Evolutionary conservation across 768 basidiomycete genomes (phyloP).

Genomic region (Xanthoconium purpureum): DNA sequence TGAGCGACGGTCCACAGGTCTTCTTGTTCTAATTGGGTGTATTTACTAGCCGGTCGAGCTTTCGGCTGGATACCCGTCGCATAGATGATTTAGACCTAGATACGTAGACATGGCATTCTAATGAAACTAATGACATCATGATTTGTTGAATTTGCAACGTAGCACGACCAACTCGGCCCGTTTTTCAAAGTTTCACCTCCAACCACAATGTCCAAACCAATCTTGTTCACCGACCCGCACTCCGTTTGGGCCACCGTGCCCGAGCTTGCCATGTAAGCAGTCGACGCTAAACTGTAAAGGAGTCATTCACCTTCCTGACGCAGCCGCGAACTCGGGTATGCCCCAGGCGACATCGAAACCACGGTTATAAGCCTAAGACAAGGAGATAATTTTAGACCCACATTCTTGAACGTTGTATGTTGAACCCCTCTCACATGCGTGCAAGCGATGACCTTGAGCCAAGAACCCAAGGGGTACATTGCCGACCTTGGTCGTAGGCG

Average conservation of each 20-base stretch:
- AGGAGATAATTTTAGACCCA: slow-evolving; percentile 48
- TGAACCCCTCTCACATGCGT: background rate
- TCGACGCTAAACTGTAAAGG: too few relatives aligned
- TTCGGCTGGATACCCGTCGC: slow-evolving; percentile 3
- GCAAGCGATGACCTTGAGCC: background rate
- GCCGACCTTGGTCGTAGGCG: slow-evolving; percentile 39
- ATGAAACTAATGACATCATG: background rate
- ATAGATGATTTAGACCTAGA: slow-evolving; percentile 7
- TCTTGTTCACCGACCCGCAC: slow-evolving; percentile 35
- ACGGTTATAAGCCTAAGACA: slow-evolving; percentile 41
- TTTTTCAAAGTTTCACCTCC: too few relatives aligned
- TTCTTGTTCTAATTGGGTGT: slow-evolving; percentile 36
- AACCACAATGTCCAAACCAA: slow-evolving; percentile 17
- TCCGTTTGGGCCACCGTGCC: slow-evolving; percentile 43
- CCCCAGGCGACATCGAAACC: slow-evolving; percentile 33
- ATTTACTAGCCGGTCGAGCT: background rate
- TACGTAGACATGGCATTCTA: background rate
- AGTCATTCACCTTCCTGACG: background rate
- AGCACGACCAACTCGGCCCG: background rate
- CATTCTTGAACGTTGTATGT: slow-evolving; percentile 41
- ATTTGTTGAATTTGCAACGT: background rate
- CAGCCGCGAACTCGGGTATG: slow-evolving; percentile 45
- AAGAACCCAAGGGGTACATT: slow-evolving; percentile 46
- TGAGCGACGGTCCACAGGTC: slow-evolving; percentile 30
- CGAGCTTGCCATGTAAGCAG: slow-evolving; percentile 41